Evolutionary conservation across 1,139 yeast genomes (phyloP).

Genomic region (Pichia sp.): DNA sequence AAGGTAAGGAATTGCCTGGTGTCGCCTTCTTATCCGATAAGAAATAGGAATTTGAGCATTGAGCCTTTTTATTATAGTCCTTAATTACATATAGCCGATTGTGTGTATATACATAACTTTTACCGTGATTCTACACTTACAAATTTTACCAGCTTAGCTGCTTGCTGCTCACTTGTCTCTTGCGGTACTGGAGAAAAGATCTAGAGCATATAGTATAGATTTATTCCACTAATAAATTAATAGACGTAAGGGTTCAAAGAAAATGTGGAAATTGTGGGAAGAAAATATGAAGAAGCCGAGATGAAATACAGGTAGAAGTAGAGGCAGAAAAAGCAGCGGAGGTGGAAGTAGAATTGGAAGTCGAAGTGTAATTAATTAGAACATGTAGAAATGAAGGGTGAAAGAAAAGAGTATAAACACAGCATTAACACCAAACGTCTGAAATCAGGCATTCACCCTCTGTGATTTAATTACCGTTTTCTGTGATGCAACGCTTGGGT

Average conservation of each 20-base stretch:
- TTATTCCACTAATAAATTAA: neutral
- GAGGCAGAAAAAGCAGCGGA: neutral
- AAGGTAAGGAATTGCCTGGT: conserved; percentile 98
- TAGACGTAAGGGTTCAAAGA: neutral
- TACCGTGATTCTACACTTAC: neutral
- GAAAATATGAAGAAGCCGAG: neutral
- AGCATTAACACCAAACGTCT: neutral
- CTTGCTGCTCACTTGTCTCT: neutral
- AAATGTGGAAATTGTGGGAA: neutral
- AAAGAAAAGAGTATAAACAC: neutral
- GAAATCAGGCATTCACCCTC: no score
- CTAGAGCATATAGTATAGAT: no score
- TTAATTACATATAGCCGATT: neutral
- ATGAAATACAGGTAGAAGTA: neutral
- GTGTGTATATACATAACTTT: neutral
- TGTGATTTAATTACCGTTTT: no score
- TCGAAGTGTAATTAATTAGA: neutral
- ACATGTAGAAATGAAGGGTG: neutral
- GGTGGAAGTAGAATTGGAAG: neutral
- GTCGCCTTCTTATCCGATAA: conserved; percentile 42
- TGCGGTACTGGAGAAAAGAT: neutral
- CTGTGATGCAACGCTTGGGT: no score
- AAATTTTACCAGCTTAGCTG: conserved; percentile 3
- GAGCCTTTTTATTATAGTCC: neutral
- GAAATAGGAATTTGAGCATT: conserved; percentile 4